A percentile compares a stretch with the other conserved stretches of the same genome.
phyloP scores from a whole-genome alignment of 345 rosid species.

The Combretum micranthum region DNA sequence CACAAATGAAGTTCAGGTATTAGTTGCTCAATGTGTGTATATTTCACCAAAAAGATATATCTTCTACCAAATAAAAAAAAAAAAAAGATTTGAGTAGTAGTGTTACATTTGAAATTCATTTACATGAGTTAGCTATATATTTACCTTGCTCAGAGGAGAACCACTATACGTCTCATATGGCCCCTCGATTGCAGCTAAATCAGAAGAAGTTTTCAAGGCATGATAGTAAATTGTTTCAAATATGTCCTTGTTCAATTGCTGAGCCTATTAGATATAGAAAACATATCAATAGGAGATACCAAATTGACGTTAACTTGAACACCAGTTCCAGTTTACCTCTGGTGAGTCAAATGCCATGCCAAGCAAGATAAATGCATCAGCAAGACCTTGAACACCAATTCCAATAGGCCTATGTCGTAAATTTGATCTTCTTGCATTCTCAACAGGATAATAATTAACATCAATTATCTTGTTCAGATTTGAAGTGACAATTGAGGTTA shows the following conservation, averaged over 20 bases:
- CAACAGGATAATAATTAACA: constrained; percentile 89
- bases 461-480: constrained; percentile 86
- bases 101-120: background rate
- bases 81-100: too few relatives aligned
- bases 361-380: constrained; percentile 80
- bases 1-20: too few relatives aligned
- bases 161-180: constrained; percentile 75
- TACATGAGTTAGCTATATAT: too few relatives aligned
- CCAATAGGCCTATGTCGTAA: constrained; percentile 85
- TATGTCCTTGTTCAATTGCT: constrained; percentile 79
- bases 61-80: too few relatives aligned
- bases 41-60: too few relatives aligned
- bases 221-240: constrained; percentile 91
- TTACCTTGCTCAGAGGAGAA: constrained; percentile 93
- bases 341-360: constrained; percentile 88
- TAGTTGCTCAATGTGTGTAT: too few relatives aligned
- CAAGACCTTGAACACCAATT: constrained; percentile 95
- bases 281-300: constrained; percentile 11
- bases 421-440: constrained; percentile 78
- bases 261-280: constrained; percentile 46
- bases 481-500: constrained; percentile 50
- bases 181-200: constrained; percentile 62
- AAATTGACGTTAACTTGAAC: background rate
- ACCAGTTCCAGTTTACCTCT: constrained; percentile 63
- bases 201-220: constrained; percentile 71